Conservation (phyloP, 1,284 basidiomycete species). For the Tilletia walkeri region DNA sequence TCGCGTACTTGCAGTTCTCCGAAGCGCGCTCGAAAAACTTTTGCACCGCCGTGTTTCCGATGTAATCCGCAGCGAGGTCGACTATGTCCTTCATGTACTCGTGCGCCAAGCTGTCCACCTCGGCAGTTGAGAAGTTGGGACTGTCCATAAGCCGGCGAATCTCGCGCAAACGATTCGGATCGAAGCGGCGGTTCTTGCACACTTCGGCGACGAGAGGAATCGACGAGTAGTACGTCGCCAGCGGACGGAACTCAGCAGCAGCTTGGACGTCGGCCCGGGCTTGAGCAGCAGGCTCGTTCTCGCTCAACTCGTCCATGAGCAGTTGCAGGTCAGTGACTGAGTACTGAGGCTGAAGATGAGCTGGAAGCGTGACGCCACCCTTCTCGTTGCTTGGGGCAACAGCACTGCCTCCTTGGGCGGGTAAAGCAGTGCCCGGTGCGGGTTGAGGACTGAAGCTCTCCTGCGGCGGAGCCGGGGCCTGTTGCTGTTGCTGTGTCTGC, state of each 20-base stretch:
- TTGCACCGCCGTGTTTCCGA: slow-evolving; percentile 97
- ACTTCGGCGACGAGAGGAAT: slow-evolving; percentile 49
- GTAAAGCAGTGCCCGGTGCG: too few relatives aligned
- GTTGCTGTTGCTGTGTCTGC: background rate
- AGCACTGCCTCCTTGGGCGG: slow-evolving; percentile 17
- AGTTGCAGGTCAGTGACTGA: slow-evolving; percentile 72
- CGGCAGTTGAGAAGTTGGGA: slow-evolving; percentile 75
- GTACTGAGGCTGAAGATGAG: slow-evolving; percentile 55
- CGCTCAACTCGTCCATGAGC: slow-evolving; percentile 87
- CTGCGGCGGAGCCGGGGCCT: too few relatives aligned
- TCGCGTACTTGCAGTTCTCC: slow-evolving; percentile 71
- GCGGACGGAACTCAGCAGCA: slow-evolving; percentile 72
- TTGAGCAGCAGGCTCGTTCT: slow-evolving; percentile 36
- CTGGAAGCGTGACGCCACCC: slow-evolving; percentile 52
- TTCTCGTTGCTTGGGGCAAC: slow-evolving; percentile 54
- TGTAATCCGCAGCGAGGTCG: slow-evolving; percentile 96
- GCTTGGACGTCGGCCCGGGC: slow-evolving; percentile 22
- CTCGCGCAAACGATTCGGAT: slow-evolving; percentile 93
- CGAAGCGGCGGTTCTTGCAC: slow-evolving; percentile 63
- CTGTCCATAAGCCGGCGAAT: slow-evolving; percentile 84
- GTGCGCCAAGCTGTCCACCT: slow-evolving; percentile 82
- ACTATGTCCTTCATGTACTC: slow-evolving; percentile 78
- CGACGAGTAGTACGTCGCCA: slow-evolving; percentile 42
- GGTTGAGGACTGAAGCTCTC: background rate
- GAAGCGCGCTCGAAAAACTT: slow-evolving; percentile 92